Evolutionary conservation across 345 rosid species (phyloP).

Genomic region (Diplotaxis tenuifolia): DNA sequence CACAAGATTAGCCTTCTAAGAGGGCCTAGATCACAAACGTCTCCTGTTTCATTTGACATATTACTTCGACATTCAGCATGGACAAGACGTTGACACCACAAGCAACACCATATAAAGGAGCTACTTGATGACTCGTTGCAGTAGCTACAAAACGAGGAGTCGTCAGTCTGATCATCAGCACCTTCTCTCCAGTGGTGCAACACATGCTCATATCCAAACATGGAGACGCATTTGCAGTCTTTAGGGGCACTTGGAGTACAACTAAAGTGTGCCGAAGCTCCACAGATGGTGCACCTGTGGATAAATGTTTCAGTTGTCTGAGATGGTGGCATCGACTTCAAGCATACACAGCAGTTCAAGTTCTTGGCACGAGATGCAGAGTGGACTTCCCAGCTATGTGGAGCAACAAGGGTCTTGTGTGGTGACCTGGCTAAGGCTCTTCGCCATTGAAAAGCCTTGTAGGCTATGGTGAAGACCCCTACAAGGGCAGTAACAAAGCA

Average conservation of each 20-base stretch:
- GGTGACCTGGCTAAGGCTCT: too few species aligned
- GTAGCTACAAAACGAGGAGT: slow-evolving; percentile 70
- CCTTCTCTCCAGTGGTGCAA: slow-evolving; percentile 92
- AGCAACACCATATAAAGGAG: slow-evolving; percentile 93
- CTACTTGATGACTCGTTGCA: slow-evolving; percentile 90
- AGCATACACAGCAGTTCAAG: slow-evolving; percentile 84
- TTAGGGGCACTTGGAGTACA: slow-evolving; percentile 68
- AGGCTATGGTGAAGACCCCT: slow-evolving; percentile 80
- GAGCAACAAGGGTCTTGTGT: slow-evolving; percentile 61
- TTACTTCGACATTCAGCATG: slow-evolving; percentile 87
- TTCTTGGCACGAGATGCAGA: slow-evolving; percentile 72
- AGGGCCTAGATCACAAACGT: slow-evolving; percentile 82
- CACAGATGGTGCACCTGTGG: slow-evolving; percentile 67
- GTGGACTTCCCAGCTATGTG: slow-evolving; percentile 70
- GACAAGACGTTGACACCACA: slow-evolving; percentile 95
- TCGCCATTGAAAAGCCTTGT: slow-evolving; percentile 88
- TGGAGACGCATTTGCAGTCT: slow-evolving; percentile 85
- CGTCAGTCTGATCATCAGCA: slow-evolving; percentile 82
- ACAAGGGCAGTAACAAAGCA: slow-evolving; percentile 67
- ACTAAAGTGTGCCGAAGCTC: slow-evolving; percentile 70
- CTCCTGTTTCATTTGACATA: slow-evolving; percentile 78
- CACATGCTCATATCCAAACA: slow-evolving; percentile 72
- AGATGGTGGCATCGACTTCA: slow-evolving; percentile 65
- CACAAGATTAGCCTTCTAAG: slow-evolving; percentile 77
- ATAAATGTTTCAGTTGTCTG: slow-evolving; percentile 63